A percentile compares a stretch with the other conserved stretches of the same genome.
Conservation (phyloP, 2,329 filamentous ascomycete species). For the Fusarium sp. region DNA sequence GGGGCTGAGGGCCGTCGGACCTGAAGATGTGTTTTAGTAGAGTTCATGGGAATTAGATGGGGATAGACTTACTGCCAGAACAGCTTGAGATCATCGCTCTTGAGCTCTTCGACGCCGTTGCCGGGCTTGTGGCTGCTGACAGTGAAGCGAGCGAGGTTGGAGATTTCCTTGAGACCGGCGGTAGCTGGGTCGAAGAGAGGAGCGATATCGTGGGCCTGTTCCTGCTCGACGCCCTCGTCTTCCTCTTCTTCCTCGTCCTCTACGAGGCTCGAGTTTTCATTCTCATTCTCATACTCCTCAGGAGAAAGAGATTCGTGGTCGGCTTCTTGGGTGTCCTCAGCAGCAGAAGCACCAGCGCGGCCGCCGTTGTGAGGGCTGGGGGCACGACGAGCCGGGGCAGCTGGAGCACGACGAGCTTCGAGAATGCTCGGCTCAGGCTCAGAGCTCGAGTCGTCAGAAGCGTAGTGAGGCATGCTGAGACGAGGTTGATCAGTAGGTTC, state of each 20-base stretch:
- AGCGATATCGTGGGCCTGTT: conserved; percentile 41
- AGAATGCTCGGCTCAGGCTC: conserved; percentile 54
- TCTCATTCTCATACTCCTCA: conserved; percentile 49
- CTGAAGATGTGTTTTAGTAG: conserved; percentile 50
- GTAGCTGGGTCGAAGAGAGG: conserved; percentile 64
- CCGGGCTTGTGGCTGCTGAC: conserved; percentile 85
- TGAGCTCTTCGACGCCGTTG: conserved; percentile 79
- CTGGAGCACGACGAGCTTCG: conserved; percentile 45
- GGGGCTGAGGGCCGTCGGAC: conserved; percentile 86
- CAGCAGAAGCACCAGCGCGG: conserved; percentile 15
- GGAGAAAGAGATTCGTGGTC: conserved; percentile 44
- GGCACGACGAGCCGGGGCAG: conserved; percentile 43
- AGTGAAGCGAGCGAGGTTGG: conserved; percentile 83
- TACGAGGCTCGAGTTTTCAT: conserved; percentile 42
- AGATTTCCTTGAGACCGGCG: conserved; percentile 80
- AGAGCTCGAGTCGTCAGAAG: conserved; percentile 52
- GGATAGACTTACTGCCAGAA: conserved; percentile 79
- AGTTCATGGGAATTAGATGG: background rate
- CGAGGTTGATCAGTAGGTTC: conserved; percentile 46
- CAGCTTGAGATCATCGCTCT: conserved; percentile 75
- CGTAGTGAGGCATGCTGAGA: conserved; percentile 52
- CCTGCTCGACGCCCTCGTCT: conserved; percentile 39
- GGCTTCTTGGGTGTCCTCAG: conserved; percentile 27
- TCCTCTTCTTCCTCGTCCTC: conserved; percentile 49
- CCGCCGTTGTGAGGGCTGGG: conserved; percentile 46